Conservation (phyloP, 1,284 basidiomycete species). For the Cutaneotrichosporon cyanovorans region DNA sequence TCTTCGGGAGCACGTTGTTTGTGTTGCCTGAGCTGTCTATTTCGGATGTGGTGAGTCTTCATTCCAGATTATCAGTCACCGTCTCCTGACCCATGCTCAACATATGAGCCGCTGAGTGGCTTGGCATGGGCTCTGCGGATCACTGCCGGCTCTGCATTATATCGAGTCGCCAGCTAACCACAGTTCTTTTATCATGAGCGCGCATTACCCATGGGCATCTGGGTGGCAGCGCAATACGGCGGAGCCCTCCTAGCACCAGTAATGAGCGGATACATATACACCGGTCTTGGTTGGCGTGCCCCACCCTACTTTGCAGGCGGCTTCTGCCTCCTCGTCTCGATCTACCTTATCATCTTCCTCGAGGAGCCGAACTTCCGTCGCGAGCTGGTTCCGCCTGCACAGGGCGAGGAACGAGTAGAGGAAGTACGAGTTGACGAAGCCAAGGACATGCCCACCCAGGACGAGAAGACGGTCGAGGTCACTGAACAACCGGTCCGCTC, state of each 20-base stretch:
- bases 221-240: conserved; percentile 17
- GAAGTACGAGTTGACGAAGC: not conserved
- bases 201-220: conserved; percentile 19
- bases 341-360: conserved; percentile 24
- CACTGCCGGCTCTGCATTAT: not conserved
- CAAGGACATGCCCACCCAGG: not conserved
- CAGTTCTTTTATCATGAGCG: conserved; percentile 30
- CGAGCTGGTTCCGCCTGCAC: not conserved
- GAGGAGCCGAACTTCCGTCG: conserved; percentile 25
- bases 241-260: conserved; percentile 21
- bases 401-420: not conserved
- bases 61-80: no score
- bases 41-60: conserved; percentile 23
- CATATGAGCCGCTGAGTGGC: no score
- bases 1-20: conserved; percentile 18
- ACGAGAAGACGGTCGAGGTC: not conserved
- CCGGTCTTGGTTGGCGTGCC: conserved; percentile 18
- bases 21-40: conserved; percentile 21
- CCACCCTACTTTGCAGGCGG: conserved; percentile 14
- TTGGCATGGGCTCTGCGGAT: no score
- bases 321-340: conserved; percentile 11
- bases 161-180: conserved; percentile 8
- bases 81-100: no score
- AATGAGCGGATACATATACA: conserved; percentile 25
- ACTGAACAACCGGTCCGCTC: not conserved